Percentiles rank a stretch among this genome's conserved stretches.
phyloP scores from a whole-genome alignment of 371 early-diverging fungal species.

The Batkoa obscura region DNA sequence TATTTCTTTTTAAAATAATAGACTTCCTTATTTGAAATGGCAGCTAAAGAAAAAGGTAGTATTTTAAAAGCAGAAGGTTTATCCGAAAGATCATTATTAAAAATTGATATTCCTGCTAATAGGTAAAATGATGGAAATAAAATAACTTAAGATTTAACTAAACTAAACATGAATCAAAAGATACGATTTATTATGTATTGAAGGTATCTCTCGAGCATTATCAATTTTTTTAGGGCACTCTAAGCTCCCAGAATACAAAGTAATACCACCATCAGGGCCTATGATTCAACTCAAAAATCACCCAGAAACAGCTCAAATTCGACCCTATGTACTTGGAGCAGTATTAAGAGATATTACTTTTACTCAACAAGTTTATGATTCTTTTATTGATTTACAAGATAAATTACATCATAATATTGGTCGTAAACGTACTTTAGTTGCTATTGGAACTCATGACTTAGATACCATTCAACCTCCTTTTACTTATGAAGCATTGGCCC shows the following conservation, averaged over 20 bases:
- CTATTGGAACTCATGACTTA: conserved; percentile 99
- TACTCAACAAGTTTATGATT: conserved; percentile 64
- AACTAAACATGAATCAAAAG: conserved; percentile 17
- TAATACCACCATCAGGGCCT: background rate
- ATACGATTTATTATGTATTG: conserved; percentile 88
- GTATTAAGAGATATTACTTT: conserved; percentile 83
- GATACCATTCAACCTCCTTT: conserved; percentile 91
- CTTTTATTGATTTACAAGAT: conserved; percentile 98
- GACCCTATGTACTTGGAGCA: conserved; percentile 88
- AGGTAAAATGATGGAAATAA: conserved; percentile 44
- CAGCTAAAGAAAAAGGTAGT: conserved; percentile 33
- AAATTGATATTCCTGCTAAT: conserved; percentile 99
- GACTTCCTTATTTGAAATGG: conserved; percentile 65
- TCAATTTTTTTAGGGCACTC: conserved; percentile 51
- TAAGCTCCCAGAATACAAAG: conserved; percentile 24
- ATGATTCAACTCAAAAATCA: background rate
- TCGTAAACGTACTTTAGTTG: conserved; percentile 87
- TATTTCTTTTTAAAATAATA: too few species aligned
- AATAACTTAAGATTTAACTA: too few species aligned
- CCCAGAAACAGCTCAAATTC: conserved; percentile 35
- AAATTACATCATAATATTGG: conserved; percentile 97
- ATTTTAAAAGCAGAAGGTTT: conserved; percentile 30
- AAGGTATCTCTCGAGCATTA: conserved; percentile 83
- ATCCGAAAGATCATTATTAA: conserved; percentile 67
- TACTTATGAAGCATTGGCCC: conserved; percentile 81